These are phyloP conservation scores for Piper betle DNA, from an alignment of 164 flowering plant genomes.

Conservation along the genomic window DNA sequence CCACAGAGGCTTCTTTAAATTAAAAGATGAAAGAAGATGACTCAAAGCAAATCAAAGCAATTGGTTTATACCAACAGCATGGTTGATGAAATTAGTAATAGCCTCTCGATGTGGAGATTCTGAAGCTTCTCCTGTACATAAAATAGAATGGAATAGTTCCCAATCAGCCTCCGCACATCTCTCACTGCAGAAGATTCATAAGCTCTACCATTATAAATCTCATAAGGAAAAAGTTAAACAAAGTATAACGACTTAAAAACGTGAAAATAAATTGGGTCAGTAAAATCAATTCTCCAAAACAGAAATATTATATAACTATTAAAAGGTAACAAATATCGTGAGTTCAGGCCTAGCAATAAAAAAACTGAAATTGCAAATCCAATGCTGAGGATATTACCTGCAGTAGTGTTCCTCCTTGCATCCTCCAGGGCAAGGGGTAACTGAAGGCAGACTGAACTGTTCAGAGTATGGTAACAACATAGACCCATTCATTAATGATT, in stretches of 20 bases:
- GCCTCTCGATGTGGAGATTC: slow-evolving; percentile 35
- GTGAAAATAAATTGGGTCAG: not conserved
- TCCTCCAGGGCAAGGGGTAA: slow-evolving; percentile 58
- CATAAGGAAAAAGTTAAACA: not conserved
- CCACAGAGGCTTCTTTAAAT: not conserved
- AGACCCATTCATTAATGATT: slow-evolving; percentile 55
- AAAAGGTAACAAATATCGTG: not conserved
- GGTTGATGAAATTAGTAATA: slow-evolving; percentile 54
- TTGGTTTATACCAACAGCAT: slow-evolving; percentile 60
- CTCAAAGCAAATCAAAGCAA: not conserved
- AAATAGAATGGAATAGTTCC: slow-evolving; percentile 70
- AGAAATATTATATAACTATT: not conserved
- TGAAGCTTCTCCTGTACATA: slow-evolving; percentile 59
- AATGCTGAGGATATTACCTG: slow-evolving; percentile 33
- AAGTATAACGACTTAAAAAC: not conserved
- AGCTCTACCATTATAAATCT: not conserved
- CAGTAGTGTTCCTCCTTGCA: slow-evolving; percentile 87
- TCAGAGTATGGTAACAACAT: slow-evolving; percentile 53
- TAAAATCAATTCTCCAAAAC: no score
- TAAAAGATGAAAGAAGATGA: no score
- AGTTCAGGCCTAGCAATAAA: not conserved
- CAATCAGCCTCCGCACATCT: slow-evolving; percentile 78
- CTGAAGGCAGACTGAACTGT: slow-evolving; percentile 55
- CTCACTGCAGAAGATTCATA: slow-evolving; percentile 32
- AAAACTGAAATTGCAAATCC: not conserved